These are phyloP conservation scores for Aureobasidium vineae DNA, from an alignment of 2,329 filamentous ascomycete species.

Conservation along the genomic window DNA sequence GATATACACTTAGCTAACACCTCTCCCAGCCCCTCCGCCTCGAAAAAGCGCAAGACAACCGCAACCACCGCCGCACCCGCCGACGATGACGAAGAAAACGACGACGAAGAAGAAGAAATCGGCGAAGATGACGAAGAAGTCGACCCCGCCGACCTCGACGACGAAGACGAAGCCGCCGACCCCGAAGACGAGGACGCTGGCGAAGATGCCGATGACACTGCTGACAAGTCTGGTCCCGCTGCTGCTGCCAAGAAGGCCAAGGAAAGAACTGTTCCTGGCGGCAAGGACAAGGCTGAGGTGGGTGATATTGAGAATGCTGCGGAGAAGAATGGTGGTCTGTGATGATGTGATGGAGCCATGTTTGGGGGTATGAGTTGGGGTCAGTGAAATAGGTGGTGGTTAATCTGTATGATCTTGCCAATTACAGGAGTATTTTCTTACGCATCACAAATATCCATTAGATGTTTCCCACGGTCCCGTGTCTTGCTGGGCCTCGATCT, in stretches of 20 bases:
- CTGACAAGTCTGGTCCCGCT: constrained; percentile 34
- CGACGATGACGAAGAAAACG: constrained; percentile 31
- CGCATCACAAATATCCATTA: no score
- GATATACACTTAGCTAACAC: background rate
- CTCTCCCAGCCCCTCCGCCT: background rate
- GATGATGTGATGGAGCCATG: background rate
- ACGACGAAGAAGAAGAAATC: constrained; percentile 30
- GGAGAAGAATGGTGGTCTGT: background rate
- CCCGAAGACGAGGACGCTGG: constrained; percentile 30
- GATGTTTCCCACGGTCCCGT: no score
- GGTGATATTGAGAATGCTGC: constrained; percentile 2
- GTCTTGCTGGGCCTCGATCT: no score
- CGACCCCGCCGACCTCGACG: constrained; percentile 31
- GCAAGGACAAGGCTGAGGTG: constrained; percentile 6
- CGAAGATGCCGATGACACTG: constrained; percentile 34
- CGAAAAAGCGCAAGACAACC: constrained; percentile 23
- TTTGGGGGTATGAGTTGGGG: background rate
- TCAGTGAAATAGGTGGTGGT: no score
- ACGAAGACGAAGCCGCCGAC: constrained; percentile 30
- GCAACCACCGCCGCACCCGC: constrained; percentile 23
- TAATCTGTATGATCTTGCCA: background rate
- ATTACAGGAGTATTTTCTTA: background rate
- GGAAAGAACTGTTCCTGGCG: constrained; percentile 32
- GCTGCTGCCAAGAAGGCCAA: constrained; percentile 36
- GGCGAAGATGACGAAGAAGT: constrained; percentile 33